A percentile compares a stretch with the other conserved stretches of the same genome.
Evolutionary conservation across 2,329 filamentous ascomycete genomes (phyloP).

Genomic region (Ophiostoma quercus): DNA sequence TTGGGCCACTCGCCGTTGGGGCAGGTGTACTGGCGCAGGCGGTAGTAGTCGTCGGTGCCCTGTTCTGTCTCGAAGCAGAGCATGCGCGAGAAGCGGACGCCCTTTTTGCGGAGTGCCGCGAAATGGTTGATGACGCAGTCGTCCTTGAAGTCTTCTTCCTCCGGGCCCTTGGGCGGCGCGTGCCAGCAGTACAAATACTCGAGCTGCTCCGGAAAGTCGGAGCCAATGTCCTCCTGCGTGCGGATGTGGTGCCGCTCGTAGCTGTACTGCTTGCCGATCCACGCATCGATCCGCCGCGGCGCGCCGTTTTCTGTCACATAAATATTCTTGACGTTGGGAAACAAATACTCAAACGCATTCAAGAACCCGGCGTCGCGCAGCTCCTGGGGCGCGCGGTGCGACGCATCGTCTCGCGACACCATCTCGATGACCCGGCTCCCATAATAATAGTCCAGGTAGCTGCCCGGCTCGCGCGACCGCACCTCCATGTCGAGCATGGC

Average conservation of each 20-base stretch:
- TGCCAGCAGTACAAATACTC: slow-evolving; percentile 25
- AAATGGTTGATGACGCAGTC: slow-evolving; percentile 25
- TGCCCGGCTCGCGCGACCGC: slow-evolving; percentile 19
- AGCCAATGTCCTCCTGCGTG: background rate
- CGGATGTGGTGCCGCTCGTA: slow-evolving; percentile 9
- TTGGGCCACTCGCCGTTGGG: slow-evolving; percentile 23
- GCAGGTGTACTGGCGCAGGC: slow-evolving; percentile 12
- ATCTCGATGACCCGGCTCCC: slow-evolving; percentile 11
- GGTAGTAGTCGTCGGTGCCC: slow-evolving; percentile 4
- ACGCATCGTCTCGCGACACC: slow-evolving; percentile 12
- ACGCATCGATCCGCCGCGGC: slow-evolving; percentile 17
- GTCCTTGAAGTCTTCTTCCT: slow-evolving; percentile 26
- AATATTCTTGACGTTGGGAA: slow-evolving; percentile 22
- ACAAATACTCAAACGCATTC: slow-evolving; percentile 12
- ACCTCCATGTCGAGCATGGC: slow-evolving; percentile 17
- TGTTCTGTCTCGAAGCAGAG: slow-evolving; percentile 21
- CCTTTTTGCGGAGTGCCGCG: slow-evolving; percentile 13
- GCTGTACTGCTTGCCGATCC: slow-evolving; percentile 19
- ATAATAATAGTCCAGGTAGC: background rate
- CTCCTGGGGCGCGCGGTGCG: slow-evolving; percentile 19
- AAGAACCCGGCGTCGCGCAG: slow-evolving; percentile 12
- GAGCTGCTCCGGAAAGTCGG: background rate
- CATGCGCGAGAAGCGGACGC: slow-evolving; percentile 25
- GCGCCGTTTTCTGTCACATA: slow-evolving; percentile 24
- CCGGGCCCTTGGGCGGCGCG: slow-evolving; percentile 1